These are phyloP conservation scores for Darksidea phi DNA, from an alignment of 495 filamentous ascomycete species.

Conservation along the genomic window DNA sequence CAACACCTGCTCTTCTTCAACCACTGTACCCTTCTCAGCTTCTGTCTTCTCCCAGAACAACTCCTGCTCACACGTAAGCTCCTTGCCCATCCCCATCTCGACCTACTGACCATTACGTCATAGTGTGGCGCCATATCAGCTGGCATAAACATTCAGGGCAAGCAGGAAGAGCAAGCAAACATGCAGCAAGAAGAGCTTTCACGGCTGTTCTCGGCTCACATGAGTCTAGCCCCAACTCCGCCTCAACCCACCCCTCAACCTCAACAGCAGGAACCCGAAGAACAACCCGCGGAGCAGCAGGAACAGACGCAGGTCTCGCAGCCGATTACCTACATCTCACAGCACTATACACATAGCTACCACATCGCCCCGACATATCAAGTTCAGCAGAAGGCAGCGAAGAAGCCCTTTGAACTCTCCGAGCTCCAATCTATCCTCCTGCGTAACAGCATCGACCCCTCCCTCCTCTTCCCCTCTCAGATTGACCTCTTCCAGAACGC, in stretches of 20 bases:
- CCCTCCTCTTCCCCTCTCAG: conserved; percentile 42
- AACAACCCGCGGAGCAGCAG: conserved; percentile 12
- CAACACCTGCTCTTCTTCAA: conserved; percentile 41
- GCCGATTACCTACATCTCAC: conserved; percentile 41
- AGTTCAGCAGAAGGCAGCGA: conserved; percentile 30
- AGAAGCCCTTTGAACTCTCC: conserved; percentile 32
- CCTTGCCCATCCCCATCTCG: conserved; percentile 10
- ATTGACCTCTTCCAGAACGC: conserved; percentile 44
- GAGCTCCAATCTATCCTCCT: conserved; percentile 37
- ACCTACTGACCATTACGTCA: conserved; percentile 34
- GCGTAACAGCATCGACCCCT: conserved; percentile 42
- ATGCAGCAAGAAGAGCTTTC: conserved; percentile 46
- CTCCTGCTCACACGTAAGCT: conserved; percentile 43
- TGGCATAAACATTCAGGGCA: conserved; percentile 38
- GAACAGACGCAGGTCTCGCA: conserved; percentile 10
- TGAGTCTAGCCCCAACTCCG: conserved; percentile 35
- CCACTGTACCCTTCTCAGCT: conserved; percentile 42
- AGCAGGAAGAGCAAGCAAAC: conserved; percentile 33
- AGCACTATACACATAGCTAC: conserved; percentile 43
- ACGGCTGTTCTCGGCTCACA: conserved; percentile 41
- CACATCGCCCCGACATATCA: conserved; percentile 40
- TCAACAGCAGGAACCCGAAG: conserved; percentile 14
- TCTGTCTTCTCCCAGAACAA: conserved; percentile 43
- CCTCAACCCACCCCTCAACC: conserved; percentile 19
- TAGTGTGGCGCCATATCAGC: conserved; percentile 43